These are phyloP conservation scores for Botrytis aclada DNA, from an alignment of 2,329 filamentous ascomycete species.

Conservation along the genomic window DNA sequence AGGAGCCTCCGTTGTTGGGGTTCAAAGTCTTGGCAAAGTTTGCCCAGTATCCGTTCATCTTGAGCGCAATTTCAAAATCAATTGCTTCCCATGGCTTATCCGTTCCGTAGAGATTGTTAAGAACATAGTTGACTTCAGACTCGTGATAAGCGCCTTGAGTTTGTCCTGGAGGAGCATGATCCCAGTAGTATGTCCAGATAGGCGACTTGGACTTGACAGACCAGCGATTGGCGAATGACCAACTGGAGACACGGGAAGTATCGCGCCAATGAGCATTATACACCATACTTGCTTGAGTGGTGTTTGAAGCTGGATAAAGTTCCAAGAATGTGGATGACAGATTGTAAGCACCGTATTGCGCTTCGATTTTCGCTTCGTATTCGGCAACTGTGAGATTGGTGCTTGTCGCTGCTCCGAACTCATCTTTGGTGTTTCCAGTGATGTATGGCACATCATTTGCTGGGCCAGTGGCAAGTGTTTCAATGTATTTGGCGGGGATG, in stretches of 20 bases:
- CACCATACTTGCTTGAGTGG: conserved; percentile 26
- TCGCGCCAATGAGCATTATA: conserved; percentile 34
- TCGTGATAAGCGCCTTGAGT: conserved; percentile 34
- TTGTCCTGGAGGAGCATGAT: conserved; percentile 34
- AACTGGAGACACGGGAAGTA: conserved; percentile 30
- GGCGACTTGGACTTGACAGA: conserved; percentile 27
- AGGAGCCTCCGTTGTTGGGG: conserved; percentile 50
- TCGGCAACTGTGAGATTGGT: conserved; percentile 35
- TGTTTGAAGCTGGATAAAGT: conserved; percentile 33
- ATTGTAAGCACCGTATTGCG: conserved; percentile 22
- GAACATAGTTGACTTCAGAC: conserved; percentile 37
- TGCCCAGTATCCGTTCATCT: conserved; percentile 65
- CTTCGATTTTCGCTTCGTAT: conserved; percentile 26
- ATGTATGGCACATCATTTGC: conserved; percentile 40
- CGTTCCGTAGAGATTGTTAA: conserved; percentile 35
- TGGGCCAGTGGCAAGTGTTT: conserved; percentile 23
- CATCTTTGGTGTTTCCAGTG: conserved; percentile 36
- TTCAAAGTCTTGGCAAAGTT: conserved; percentile 66
- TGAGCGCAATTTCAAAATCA: conserved; percentile 34
- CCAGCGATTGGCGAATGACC: conserved; percentile 34
- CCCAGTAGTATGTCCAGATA: conserved; percentile 38
- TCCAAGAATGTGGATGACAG: conserved; percentile 22
- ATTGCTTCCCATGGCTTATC: conserved; percentile 31
- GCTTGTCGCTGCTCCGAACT: conserved; percentile 34
- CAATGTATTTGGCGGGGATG: conserved; percentile 28